Base-by-base conservation (phyloP, 768 basidiomycete species). In the Botryobasidium botryosum region DNA sequence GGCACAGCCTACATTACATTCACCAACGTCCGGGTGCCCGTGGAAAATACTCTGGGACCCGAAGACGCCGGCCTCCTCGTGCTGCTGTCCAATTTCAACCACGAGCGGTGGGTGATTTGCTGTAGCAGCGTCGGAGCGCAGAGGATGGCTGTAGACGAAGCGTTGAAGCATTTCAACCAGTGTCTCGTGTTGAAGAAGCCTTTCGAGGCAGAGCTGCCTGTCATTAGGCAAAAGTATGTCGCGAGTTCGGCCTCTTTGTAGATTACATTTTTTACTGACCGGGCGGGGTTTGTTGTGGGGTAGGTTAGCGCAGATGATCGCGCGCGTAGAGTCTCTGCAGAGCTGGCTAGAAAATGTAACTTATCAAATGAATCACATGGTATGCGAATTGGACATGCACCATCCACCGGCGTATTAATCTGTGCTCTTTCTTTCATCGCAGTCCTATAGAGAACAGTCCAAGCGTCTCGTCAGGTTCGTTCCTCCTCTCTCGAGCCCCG, bases 311-410 rank as follows among this genome's bases (percentile, higher is more conserved):
- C 60, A 63, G 39, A 94, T 96, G 86, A 90, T 96, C 39, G 77
- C 83, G 46, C 78, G 86, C 32, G 72, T 90, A 33, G 90, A 97
- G 62, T 71, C 63, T 69, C 17, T 75, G 68, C 90, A 92, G 56
- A 76, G 76, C 40, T 94, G 87, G 87, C 71, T 90, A 13, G 91
- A 97, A 66, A 71, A 68, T 18, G 66, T 94, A 44, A 94, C 88
- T 2, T 75, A 79, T 57, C 88, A 94, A 59, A 91, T 92, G 87
- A 85, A 80, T 57, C 59, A 91, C 78, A 91, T 91, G 90, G 70
- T 68, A 39, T 91, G 91, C 55, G 68, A 67, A 42, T n/a, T n/a
- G n/a, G n/a, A n/a, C n/a, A n/a, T n/a, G n/a, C n/a, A n/a, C n/a
- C n/a, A n/a, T n/a, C n/a, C n/a, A n/a, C n/a, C n/a, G n/a, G n/a